Conservation (phyloP, 1,284 basidiomycete genomes). For the Psilocybe mexicana region DNA sequence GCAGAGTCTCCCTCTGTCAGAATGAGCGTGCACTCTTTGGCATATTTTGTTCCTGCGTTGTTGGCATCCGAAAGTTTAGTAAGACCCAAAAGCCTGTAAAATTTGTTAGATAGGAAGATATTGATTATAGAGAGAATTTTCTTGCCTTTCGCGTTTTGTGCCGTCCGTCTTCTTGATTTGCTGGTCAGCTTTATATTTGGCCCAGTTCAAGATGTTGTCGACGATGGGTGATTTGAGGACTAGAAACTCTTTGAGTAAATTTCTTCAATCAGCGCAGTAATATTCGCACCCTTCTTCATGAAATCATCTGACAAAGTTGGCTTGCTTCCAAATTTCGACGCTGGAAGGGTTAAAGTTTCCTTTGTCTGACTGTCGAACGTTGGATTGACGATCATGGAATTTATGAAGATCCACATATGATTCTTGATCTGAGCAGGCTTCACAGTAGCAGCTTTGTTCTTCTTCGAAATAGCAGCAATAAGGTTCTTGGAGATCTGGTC, state of each 20-base stretch:
- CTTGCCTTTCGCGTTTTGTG: slow-evolving; percentile 82
- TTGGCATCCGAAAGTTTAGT: slow-evolving; percentile 97
- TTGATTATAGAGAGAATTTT: too few species aligned
- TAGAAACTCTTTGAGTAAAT: slow-evolving; percentile 32
- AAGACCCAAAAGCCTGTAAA: slow-evolving; percentile 78
- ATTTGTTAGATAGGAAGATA: too few species aligned
- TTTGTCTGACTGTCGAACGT: slow-evolving; percentile 99
- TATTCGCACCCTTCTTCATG: slow-evolving; percentile 83
- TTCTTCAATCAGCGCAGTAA: background rate
- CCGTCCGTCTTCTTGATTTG: slow-evolving; percentile 97
- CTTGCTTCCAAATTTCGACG: slow-evolving; percentile 91
- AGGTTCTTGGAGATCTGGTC: slow-evolving; percentile 90
- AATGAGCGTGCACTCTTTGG: slow-evolving; percentile 90
- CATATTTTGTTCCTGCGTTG: slow-evolving; percentile 89
- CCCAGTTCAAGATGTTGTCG: slow-evolving; percentile 93
- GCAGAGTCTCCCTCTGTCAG: slow-evolving; percentile 99
- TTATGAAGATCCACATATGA: slow-evolving; percentile 99
- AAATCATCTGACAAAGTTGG: slow-evolving; percentile 88
- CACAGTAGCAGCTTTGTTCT: slow-evolving; percentile 93
- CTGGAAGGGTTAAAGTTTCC: slow-evolving; percentile 89
- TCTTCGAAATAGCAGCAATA: slow-evolving; percentile 85
- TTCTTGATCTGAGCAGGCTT: slow-evolving; percentile 95
- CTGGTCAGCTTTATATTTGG: slow-evolving; percentile 96
- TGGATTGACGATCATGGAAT: slow-evolving; percentile 95
- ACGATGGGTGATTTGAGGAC: slow-evolving; percentile 91